These are phyloP conservation scores for Peterozyma toletana DNA, from an alignment of 805 yeast genomes.

Conservation along the genomic window DNA sequence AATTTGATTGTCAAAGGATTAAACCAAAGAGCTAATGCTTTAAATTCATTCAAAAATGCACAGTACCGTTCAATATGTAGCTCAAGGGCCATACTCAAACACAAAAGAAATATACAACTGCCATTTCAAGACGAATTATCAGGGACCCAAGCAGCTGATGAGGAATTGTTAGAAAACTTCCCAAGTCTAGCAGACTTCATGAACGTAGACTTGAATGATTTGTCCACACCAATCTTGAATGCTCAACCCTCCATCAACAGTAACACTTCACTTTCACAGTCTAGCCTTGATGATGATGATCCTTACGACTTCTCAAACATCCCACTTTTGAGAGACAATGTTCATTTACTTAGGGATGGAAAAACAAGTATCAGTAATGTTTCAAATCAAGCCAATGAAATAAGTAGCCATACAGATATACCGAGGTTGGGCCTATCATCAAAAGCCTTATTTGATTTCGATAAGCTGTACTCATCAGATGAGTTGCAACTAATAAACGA, in stretches of 20 bases:
- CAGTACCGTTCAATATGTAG: too few relatives aligned
- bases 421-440: not conserved
- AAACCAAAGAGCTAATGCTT: too few relatives aligned
- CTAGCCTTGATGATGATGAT: conserved; percentile 6
- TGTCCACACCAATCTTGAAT: not conserved
- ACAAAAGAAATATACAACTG: not conserved
- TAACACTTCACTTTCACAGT: not conserved
- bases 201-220: conserved; percentile 4
- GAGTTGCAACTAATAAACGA: not conserved
- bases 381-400: not conserved
- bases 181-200: conserved; percentile 15
- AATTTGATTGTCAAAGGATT: too few relatives aligned
- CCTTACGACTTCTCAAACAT: conserved; percentile 18
- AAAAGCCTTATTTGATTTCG: not conserved
- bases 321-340: conserved; percentile 7
- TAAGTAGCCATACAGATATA: not conserved
- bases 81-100: too few relatives aligned
- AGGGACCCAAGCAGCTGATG: not conserved
- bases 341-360: not conserved
- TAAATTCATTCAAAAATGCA: too few relatives aligned
- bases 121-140: conserved; percentile 7
- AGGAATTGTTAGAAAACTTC: conserved; percentile 8
- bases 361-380: not conserved
- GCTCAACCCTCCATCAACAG: not conserved
- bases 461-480: not conserved